Base-by-base conservation (phyloP, 2,329 filamentous ascomycete genomes). In the Drechslerella stenobrocha region DNA sequence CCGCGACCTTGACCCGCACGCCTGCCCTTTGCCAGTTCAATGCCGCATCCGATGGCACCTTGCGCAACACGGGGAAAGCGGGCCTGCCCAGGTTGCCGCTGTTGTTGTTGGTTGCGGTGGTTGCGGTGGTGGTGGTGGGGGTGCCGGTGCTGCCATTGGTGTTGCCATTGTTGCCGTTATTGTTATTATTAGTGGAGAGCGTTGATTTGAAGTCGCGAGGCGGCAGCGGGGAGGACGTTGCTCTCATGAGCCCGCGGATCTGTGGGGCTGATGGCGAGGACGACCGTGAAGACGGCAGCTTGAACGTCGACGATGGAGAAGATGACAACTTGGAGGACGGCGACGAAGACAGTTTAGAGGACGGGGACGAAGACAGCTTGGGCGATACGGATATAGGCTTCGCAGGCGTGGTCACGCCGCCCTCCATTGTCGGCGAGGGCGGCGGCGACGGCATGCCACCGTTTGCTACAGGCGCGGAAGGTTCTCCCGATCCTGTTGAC, bases 401-500 rank as follows among this genome's bases (percentile, higher is more conserved):
- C 15, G 47, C 28, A 1, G 53, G 45, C 8, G 45, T 40, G 32
- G 26, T 50, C 5, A 47, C 24, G 11, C 37, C 23, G 22, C 37
- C 30, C 15, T 69, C 64, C 37, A 63, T 61, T 3, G 64, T 57
- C 28, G 64, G 64, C 9, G 64, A 69, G 5, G 64, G 64, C 48
- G 64, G 64, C 20, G 64, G 64, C 3, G 64, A 69, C 23, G 64
- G 64, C 5, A 69, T 69, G 2, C 64, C 64, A 11, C 64, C 52
- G 22, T 61, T 63, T n/a, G 63, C 60, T 8, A 61, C 63, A 9
- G 46, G 42, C 7, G 63, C 52, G 32, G 56, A 32, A n/a, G 50
- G 30, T 20, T 61, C 63, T 5, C 35, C 23, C 13, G 52, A 26
- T 30, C 35, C 32, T 1, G 53, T 15, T 4, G 46, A 32, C 5